These are phyloP conservation scores for Alternaria incomplexa DNA, from an alignment of 2,329 filamentous ascomycete species.

Conservation along the genomic window DNA sequence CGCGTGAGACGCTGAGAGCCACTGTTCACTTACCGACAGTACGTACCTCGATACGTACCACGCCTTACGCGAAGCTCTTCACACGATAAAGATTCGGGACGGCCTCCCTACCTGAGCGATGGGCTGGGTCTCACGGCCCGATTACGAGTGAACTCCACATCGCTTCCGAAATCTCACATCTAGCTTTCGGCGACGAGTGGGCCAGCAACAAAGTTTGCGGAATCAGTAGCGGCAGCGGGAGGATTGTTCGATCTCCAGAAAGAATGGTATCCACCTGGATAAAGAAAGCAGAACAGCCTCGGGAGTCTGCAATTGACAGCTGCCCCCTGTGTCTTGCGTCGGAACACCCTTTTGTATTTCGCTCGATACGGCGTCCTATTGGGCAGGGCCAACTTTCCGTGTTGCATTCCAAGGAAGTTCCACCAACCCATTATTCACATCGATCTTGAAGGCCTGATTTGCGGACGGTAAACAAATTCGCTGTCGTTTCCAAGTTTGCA, in stretches of 20 bases:
- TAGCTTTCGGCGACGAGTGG: background rate
- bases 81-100: background rate
- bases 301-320: background rate
- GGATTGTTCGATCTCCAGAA: constrained; percentile 4
- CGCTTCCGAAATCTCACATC: background rate
- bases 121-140: background rate
- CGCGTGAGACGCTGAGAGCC: background rate
- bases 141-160: background rate
- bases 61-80: background rate
- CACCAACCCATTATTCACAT: background rate
- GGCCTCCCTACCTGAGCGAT: background rate
- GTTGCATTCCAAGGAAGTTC: background rate
- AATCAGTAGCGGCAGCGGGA: constrained; percentile 5
- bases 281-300: background rate
- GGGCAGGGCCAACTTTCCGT: background rate
- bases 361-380: background rate
- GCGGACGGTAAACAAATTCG: background rate
- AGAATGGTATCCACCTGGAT: constrained; percentile 2
- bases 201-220: background rate
- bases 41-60: background rate
- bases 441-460: constrained; percentile 5
- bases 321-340: background rate
- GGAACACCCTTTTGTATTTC: background rate
- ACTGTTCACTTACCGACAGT: background rate
- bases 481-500: background rate